phyloP scores from a whole-genome alignment of 805 yeast species.

The Yarrowia bubula region DNA sequence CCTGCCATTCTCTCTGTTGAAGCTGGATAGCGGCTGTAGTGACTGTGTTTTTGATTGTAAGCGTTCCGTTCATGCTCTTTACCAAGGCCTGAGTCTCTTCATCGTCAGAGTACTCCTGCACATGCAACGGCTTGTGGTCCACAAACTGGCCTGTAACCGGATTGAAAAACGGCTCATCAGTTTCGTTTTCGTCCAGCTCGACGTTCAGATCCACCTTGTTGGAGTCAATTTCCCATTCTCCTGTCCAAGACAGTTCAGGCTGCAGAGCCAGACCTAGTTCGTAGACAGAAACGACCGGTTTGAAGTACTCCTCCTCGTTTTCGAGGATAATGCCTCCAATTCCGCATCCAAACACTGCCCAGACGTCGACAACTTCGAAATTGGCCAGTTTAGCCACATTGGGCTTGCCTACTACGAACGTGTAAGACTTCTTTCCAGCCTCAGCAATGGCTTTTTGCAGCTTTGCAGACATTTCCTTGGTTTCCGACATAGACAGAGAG shows the following conservation, averaged over 20 bases:
- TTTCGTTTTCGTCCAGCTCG: constrained; percentile 36
- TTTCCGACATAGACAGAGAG: constrained; percentile 77
- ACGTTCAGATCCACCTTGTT: constrained; percentile 46
- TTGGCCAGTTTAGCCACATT: constrained; percentile 96
- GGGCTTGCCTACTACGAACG: constrained; percentile 96
- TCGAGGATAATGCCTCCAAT: constrained; percentile 89
- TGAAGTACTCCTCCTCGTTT: constrained; percentile 63
- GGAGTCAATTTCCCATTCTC: constrained; percentile 87
- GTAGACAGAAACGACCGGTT: constrained; percentile 91
- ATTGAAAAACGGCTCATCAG: constrained; percentile 68
- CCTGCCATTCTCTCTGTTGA: constrained; percentile 70
- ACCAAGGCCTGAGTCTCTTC: constrained; percentile 39
- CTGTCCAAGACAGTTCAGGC: constrained; percentile 82
- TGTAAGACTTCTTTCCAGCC: constrained; percentile 87
- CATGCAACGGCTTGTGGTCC: constrained; percentile 58
- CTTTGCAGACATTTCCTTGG: constrained; percentile 61
- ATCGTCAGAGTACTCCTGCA: constrained; percentile 47
- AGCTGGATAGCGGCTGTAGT: constrained; percentile 88
- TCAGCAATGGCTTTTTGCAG: constrained; percentile 59
- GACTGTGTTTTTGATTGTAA: constrained; percentile 71
- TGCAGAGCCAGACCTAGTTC: constrained; percentile 79
- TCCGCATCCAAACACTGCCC: constrained; percentile 95
- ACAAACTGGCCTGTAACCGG: constrained; percentile 81
- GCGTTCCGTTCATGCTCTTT: constrained; percentile 54
- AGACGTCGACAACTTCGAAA: constrained; percentile 87